Percentiles rank a stretch among this genome's conserved stretches.
Evolutionary conservation across 352 stramenopile genomes (phyloP).

Genomic region (Phytopythium sindhum): DNA sequence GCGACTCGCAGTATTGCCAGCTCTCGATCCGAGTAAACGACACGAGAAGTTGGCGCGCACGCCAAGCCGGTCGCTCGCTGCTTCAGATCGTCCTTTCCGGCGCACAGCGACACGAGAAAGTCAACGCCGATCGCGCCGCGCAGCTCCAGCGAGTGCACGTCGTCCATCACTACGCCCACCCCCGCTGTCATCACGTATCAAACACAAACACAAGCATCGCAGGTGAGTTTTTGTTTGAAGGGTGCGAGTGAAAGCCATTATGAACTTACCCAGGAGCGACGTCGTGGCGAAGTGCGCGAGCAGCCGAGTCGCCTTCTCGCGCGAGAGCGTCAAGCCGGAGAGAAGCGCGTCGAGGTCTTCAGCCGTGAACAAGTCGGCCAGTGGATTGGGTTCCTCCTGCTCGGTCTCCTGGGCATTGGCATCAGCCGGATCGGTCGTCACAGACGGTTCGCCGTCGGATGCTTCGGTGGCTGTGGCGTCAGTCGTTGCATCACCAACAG

Average conservation of each 20-base stretch:
- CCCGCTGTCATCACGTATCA: constrained; percentile 25
- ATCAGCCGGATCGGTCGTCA: not conserved
- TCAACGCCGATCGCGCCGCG: constrained; percentile 28
- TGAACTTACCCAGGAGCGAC: constrained; percentile 31
- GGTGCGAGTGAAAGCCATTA: not conserved
- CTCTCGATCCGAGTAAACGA: constrained; percentile 61
- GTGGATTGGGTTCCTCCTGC: constrained; percentile 14
- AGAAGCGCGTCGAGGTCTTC: constrained; percentile 32
- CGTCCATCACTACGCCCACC: constrained; percentile 60
- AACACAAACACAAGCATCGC: not conserved
- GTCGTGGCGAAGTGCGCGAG: constrained; percentile 34
- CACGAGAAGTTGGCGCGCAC: constrained; percentile 30
- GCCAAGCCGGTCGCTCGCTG: constrained; percentile 23
- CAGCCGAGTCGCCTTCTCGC: constrained; percentile 25
- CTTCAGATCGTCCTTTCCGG: constrained; percentile 32
- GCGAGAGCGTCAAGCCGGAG: constrained; percentile 26
- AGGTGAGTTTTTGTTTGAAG: not conserved
- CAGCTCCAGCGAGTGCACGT: constrained; percentile 50
- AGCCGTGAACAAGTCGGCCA: constrained; percentile 30
- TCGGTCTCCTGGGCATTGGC: not conserved
- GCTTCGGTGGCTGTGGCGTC: not conserved
- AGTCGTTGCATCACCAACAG: not conserved
- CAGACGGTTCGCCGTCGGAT: not conserved
- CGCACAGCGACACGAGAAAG: constrained; percentile 57
- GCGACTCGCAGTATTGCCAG: constrained; percentile 24